These are phyloP conservation scores for Ophiostoma piceae DNA, from an alignment of 2,329 filamentous ascomycete genomes.

Conservation along the genomic window DNA sequence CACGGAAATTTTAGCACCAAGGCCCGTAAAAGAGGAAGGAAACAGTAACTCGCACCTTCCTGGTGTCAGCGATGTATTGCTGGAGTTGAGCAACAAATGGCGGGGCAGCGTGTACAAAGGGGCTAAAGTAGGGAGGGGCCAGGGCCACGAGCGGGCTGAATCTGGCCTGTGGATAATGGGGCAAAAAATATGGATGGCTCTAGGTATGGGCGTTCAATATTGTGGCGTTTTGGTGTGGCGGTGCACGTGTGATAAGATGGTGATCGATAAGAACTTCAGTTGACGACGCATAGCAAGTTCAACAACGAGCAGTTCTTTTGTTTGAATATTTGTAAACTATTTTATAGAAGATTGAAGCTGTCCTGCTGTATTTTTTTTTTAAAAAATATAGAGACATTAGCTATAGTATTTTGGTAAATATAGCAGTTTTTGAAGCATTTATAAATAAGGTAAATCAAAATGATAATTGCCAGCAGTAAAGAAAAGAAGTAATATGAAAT, in stretches of 20 bases:
- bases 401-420: too few species aligned
- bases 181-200: constrained; percentile 8
- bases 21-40: background rate
- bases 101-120: constrained; percentile 1
- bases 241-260: constrained; percentile 6
- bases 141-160: background rate
- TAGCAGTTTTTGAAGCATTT: too few species aligned
- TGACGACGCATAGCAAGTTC: background rate
- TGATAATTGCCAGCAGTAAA: too few species aligned
- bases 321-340: too few species aligned
- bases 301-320: background rate
- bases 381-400: too few species aligned
- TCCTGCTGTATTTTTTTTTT: too few species aligned
- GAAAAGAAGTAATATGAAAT: too few species aligned
- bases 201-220: background rate
- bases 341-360: too few species aligned
- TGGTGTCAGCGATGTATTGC: background rate
- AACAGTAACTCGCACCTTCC: background rate
- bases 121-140: constrained; percentile 2
- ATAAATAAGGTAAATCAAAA: too few species aligned
- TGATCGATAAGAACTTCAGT: background rate
- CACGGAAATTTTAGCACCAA: constrained; percentile 5
- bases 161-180: background rate
- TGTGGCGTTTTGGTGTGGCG: background rate
- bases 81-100: background rate